Conservation (phyloP, 208 protist genomes). For the Trichomonas gallinae region DNA sequence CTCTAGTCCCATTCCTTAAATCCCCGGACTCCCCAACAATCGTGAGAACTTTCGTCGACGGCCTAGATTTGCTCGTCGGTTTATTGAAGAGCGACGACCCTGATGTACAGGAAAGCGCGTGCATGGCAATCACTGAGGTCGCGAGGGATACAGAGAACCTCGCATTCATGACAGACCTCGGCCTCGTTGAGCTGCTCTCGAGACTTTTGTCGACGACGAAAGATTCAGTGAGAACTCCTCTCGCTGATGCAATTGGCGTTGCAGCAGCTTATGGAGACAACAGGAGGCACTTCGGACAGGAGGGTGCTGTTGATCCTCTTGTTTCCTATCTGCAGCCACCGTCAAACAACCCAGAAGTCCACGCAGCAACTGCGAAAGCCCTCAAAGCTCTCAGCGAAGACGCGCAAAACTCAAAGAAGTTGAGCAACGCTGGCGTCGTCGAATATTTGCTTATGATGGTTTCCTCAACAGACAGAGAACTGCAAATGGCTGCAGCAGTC, state of each 20-base stretch:
- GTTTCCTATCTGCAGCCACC: neutral
- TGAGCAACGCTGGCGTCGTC: neutral
- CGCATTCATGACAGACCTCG: neutral
- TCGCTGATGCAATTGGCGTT: neutral
- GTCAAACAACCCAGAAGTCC: neutral
- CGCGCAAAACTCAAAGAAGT: neutral
- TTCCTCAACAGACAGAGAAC: neutral
- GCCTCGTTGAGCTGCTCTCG: neutral
- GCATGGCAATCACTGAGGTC: neutral
- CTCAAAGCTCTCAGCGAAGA: neutral
- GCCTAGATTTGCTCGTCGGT: neutral
- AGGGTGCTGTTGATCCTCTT: neutral
- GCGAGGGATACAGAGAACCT: neutral
- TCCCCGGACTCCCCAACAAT: neutral
- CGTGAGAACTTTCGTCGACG: constrained; percentile 9
- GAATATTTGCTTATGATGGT: neutral
- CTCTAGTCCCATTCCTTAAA: neutral
- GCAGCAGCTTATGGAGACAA: neutral
- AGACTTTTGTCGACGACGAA: neutral
- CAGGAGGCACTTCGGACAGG: neutral
- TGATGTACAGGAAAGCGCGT: neutral
- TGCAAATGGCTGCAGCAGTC: neutral
- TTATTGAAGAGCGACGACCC: neutral
- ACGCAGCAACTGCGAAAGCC: neutral
- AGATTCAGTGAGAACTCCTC: neutral